Base-by-base conservation (phyloP, 345 rosid species). In the Ceriops decandra region DNA sequence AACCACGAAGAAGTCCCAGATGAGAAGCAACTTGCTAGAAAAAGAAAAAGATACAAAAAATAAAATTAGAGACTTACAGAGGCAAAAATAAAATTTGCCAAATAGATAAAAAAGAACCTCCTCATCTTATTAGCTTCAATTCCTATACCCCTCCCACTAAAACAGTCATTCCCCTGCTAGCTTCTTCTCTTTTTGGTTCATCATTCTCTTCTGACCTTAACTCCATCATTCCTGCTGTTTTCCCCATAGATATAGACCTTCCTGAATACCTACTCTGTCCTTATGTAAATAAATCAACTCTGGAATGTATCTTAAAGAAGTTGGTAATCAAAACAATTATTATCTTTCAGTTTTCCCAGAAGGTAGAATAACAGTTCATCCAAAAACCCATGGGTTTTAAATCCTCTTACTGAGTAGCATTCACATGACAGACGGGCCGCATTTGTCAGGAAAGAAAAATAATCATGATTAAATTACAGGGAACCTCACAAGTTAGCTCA, bases 1-100 rank as follows among this genome's bases (percentile, higher is more conserved):
- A 83, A 77, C 86, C 91, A 64, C 79, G 77, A 74, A 68, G 54
- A 75, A 95, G 86, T 72, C 98, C 96, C 20, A 95, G 83, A 72
- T 80, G 87, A 57, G 92, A 86, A 69, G 93, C 83, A 77, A 88
- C 79, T 76, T 85, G 92, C 99, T 95, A 80, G 62, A 82, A 36
- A 57, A 72, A 42, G 68, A 71, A 52, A 32, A 16, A 21, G 57
- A 30, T 17, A 26, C 56, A 60, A 52, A 38, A 30, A 57, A 66
- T 31, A 46, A 22, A 26, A 64, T 35, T 27, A 62, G 26, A 46
- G 24, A 15, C 59, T 2, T 53, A 7, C 19, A 59, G n/a, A 63
- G 35, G 7, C 36, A 42, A 31, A 15, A 57, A 69, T 47, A 46
- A 61, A 33, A 21, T 57, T 65, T 9, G 19, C 61, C 30, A 56